Evolutionary conservation across 768 basidiomycete genomes (phyloP).

Genomic region (Trametes elegans): DNA sequence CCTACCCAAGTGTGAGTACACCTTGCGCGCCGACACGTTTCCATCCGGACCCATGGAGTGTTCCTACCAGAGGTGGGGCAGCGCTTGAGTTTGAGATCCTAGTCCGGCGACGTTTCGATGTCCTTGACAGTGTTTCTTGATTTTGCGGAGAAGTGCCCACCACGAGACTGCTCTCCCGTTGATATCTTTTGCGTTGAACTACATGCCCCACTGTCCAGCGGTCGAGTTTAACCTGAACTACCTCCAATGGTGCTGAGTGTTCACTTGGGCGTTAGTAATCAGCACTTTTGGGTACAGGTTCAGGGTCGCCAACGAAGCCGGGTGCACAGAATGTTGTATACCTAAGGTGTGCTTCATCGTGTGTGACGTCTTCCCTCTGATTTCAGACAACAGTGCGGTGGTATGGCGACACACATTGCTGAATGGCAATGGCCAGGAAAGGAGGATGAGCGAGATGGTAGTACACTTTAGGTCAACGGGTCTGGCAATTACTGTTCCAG

Average conservation of each 20-base stretch:
- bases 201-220: conserved; percentile 69
- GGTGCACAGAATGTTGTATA: too few species aligned
- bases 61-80: conserved; percentile 48
- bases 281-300: too few species aligned
- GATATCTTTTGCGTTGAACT: conserved; percentile 56
- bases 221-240: conserved; percentile 71
- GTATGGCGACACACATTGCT: too few species aligned
- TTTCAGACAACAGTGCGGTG: too few species aligned
- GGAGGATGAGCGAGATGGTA: too few species aligned
- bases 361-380: too few species aligned
- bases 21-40: conserved; percentile 32
- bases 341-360: too few species aligned
- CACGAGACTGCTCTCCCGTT: conserved; percentile 58
- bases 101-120: conserved; percentile 60
- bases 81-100: conserved; percentile 62
- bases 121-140: conserved; percentile 77
- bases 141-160: conserved; percentile 81
- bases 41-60: conserved; percentile 51
- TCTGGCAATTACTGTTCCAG: too few species aligned
- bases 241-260: conserved; percentile 76
- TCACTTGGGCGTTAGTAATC: conserved; percentile 43
- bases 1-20: conserved; percentile 48
- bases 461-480: too few species aligned
- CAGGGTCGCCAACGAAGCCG: too few species aligned
- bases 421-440: too few species aligned